Conservation (phyloP, 306 rosid species). For the Biancaea sappan region DNA sequence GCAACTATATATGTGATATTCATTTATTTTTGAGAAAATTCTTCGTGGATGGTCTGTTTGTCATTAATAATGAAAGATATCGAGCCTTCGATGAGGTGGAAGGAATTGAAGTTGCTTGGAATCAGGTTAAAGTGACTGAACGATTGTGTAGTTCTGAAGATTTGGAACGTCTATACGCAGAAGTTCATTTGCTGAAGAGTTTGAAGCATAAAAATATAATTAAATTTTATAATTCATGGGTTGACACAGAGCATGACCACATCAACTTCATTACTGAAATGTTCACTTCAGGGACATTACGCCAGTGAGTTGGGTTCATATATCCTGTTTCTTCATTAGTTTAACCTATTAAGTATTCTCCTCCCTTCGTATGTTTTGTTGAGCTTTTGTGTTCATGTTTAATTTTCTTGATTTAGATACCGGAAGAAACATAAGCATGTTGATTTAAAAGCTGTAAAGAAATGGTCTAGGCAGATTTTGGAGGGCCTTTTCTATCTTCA, state of each 20-base stretch:
- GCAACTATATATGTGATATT: neutral
- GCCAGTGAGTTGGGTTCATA: slow-evolving; percentile 69
- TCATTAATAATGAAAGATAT: slow-evolving; percentile 68
- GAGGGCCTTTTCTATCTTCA: slow-evolving; percentile 97
- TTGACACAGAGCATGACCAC: slow-evolving; percentile 69
- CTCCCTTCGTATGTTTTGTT: slow-evolving; percentile 10
- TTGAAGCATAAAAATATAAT: slow-evolving; percentile 94
- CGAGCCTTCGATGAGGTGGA: slow-evolving; percentile 94
- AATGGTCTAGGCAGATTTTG: slow-evolving; percentile 97
- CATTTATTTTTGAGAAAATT: neutral
- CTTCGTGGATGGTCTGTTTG: slow-evolving; percentile 22
- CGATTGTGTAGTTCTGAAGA: slow-evolving; percentile 70
- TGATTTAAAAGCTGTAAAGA: slow-evolving; percentile 92
- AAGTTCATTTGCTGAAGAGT: slow-evolving; percentile 90
- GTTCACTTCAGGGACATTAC: slow-evolving; percentile 87
- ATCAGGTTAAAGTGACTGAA: slow-evolving; percentile 88
- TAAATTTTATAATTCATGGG: slow-evolving; percentile 86
- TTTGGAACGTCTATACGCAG: slow-evolving; percentile 84
- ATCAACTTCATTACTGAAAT: slow-evolving; percentile 94
- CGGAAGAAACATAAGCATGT: slow-evolving; percentile 93
- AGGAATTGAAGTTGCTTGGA: slow-evolving; percentile 99
- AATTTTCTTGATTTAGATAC: slow-evolving; percentile 54
- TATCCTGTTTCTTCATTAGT: neutral
- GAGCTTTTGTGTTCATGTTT: slow-evolving; percentile 12
- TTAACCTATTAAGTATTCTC: neutral